These are phyloP conservation scores for Neurospora africana DNA, from an alignment of 495 filamentous ascomycete genomes.

Conservation along the genomic window DNA sequence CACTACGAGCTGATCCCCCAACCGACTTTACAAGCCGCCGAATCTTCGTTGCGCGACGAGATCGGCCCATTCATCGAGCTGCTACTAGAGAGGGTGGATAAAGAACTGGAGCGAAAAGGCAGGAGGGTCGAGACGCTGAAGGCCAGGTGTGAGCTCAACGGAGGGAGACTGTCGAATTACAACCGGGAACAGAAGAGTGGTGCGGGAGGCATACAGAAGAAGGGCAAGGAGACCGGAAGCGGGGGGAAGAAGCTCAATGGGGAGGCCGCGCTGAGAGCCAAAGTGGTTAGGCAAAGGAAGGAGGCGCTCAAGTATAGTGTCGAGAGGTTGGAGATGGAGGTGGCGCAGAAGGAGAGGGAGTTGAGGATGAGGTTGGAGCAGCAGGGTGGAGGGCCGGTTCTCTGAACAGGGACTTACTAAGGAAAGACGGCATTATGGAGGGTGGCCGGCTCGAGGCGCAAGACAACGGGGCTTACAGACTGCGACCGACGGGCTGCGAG, in stretches of 20 bases:
- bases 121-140: slow-evolving; percentile 38
- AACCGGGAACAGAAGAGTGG: neutral
- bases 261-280: slow-evolving; percentile 26
- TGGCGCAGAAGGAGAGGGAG: slow-evolving; percentile 41
- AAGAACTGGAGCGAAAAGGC: slow-evolving; percentile 34
- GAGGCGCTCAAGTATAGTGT: slow-evolving; percentile 40
- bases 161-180: slow-evolving; percentile 27
- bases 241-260: slow-evolving; percentile 12
- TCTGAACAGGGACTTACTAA: neutral
- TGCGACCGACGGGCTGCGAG: neutral
- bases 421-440: neutral
- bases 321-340: slow-evolving; percentile 40
- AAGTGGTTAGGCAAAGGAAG: slow-evolving; percentile 27
- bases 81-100: slow-evolving; percentile 38
- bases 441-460: neutral
- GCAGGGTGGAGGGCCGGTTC: neutral
- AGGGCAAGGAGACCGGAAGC: neutral
- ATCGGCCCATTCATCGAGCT: slow-evolving; percentile 36
- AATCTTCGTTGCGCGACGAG: slow-evolving; percentile 39
- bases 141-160: slow-evolving; percentile 37
- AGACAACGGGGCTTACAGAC: neutral
- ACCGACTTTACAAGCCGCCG: slow-evolving; percentile 35
- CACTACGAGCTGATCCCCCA: slow-evolving; percentile 45
- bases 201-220: neutral
- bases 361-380: slow-evolving; percentile 33